These are phyloP conservation scores for Yamadazyma laniorum DNA, from an alignment of 805 yeast genomes.

Conservation along the genomic window DNA sequence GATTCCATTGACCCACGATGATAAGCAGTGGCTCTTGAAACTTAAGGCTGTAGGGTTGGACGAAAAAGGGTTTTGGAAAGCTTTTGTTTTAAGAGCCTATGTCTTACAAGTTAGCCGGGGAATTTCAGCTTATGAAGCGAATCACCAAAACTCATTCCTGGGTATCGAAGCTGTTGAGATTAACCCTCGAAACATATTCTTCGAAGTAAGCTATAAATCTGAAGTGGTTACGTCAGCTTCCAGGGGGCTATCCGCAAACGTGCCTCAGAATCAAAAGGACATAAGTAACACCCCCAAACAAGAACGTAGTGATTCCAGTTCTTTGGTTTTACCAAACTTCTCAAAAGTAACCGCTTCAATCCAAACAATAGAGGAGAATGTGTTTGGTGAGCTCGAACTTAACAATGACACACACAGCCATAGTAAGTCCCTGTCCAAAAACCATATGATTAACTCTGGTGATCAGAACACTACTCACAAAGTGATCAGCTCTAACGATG, in stretches of 20 bases:
- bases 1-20: slow-evolving; percentile 55
- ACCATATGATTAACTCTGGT: slow-evolving; percentile 12
- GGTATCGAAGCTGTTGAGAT: slow-evolving; percentile 2
- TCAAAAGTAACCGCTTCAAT: slow-evolving; percentile 34
- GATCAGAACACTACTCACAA: slow-evolving; percentile 26
- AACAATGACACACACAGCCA: slow-evolving; percentile 20
- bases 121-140: not conserved
- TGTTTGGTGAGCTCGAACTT: slow-evolving; percentile 45
- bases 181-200: slow-evolving; percentile 35
- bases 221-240: slow-evolving; percentile 25
- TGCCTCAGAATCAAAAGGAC: slow-evolving; percentile 8
- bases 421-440: not conserved
- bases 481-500: slow-evolving; percentile 31
- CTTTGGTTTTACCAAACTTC: slow-evolving; percentile 30
- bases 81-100: slow-evolving; percentile 67
- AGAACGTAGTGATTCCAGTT: slow-evolving; percentile 18
- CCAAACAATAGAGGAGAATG: slow-evolving; percentile 42
- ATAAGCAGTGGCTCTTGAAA: slow-evolving; percentile 69
- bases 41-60: slow-evolving; percentile 70
- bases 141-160: not conserved
- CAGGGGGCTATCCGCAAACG: slow-evolving; percentile 21
- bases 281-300: slow-evolving; percentile 1
- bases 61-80: slow-evolving; percentile 79
- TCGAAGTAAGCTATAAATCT: slow-evolving; percentile 36
- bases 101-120: slow-evolving; percentile 54